Evolutionary conservation across 371 early-diverging fungal species (phyloP), one percentile per base, ranked within the genome.

Genomic region (Apophysomyces trapeziformis): DNA sequence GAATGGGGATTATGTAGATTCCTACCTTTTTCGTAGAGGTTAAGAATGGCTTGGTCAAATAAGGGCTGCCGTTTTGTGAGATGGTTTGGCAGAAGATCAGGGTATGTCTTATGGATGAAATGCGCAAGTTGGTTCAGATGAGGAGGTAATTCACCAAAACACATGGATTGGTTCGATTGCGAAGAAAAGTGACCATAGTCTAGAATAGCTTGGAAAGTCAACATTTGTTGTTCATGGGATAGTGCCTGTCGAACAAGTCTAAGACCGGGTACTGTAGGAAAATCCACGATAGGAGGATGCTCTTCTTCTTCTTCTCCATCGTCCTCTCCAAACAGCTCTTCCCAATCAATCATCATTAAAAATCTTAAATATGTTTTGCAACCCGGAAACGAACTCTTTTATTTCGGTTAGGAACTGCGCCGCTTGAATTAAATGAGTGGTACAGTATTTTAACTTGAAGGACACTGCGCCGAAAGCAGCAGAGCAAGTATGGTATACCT

Each of bases 21-120:
- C 32, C 41, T 68, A 80, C 80, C 82, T 72, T 72, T 73, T 37
- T 71, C 63, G 61, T 82, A 82, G 35, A 77, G 47, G 56, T 82
- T 82, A 11, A 78, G 54, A 46, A 82, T 79, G 1, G 80, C 80
- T 63, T 82, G 83, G 65, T 82, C 78, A 63, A 82, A 82, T 14
- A 82, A 64, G 0, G 78, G 77, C n/a, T 58, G 32, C 26, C 80
- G 65, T 6, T 67, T 50, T 7, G 71, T n/a, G 13, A 82, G 61
- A 38, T 46, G 38, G 8, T 21, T 12, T 9, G 67, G 69, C 41
- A 76, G 71, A 18, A 81, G n/a, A 2, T 60, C 36, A 8, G 73
- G 66, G 21, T 66, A 68, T 14, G 36, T 46, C 6, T 66, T 11
- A 6, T 35, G 38, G 2, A 73, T 46, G 70, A 71, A 71, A 2